These are phyloP conservation scores for Hanseniaspora occidentalis DNA, from an alignment of 805 yeast species.

Conservation along the genomic window DNA sequence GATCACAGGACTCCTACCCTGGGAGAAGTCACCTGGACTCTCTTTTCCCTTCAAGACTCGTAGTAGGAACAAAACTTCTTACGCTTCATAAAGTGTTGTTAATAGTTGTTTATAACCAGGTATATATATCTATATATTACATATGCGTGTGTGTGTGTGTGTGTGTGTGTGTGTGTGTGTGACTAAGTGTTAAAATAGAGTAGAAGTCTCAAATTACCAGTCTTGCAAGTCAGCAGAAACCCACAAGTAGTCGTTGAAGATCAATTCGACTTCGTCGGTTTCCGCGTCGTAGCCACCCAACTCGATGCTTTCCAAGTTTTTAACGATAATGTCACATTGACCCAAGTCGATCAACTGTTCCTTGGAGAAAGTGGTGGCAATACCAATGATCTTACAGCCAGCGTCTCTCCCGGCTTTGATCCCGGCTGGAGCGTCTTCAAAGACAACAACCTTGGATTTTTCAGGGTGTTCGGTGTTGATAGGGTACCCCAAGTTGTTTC, in stretches of 20 bases:
- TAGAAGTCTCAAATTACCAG: conserved; percentile 20
- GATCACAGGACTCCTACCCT: no score
- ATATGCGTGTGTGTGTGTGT: no score
- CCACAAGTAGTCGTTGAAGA: conserved; percentile 27
- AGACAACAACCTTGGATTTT: conserved; percentile 42
- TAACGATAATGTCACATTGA: conserved; percentile 62
- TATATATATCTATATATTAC: no score
- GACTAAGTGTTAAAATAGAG: neutral
- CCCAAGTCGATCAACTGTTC: conserved; percentile 61
- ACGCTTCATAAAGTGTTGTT: no score
- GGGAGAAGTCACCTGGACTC: no score
- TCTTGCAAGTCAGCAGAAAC: conserved; percentile 25
- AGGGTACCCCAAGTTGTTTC: conserved; percentile 28
- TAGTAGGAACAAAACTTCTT: no score
- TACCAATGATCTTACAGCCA: conserved; percentile 73
- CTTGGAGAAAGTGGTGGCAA: conserved; percentile 66
- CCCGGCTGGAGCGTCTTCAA: conserved; percentile 89
- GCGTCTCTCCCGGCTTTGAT: conserved; percentile 73
- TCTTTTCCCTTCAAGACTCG: no score
- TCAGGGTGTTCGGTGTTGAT: conserved; percentile 25
- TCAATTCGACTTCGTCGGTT: conserved; percentile 27
- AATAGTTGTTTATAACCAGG: no score
- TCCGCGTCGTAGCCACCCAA: conserved; percentile 41
- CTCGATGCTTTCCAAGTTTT: conserved; percentile 52
- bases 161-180: no score